These are phyloP conservation scores for Gyrodon lividus DNA, from an alignment of 768 basidiomycete species.

Conservation along the genomic window DNA sequence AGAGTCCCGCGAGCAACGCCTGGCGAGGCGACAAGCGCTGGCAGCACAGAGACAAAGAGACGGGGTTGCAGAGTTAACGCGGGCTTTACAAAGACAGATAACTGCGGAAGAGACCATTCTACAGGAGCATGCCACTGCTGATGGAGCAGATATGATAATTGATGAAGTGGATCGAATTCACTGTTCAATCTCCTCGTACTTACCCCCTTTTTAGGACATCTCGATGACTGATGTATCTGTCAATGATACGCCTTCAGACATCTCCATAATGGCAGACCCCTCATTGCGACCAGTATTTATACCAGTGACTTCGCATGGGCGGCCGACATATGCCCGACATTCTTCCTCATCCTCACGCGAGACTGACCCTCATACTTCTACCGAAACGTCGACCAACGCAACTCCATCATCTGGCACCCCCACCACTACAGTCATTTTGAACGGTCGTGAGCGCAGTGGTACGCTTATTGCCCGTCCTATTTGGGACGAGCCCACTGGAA, in stretches of 20 bases:
- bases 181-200: background rate
- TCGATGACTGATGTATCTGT: slow-evolving; percentile 30
- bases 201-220: slow-evolving; percentile 28
- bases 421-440: slow-evolving; percentile 58
- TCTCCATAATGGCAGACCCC: slow-evolving; percentile 20
- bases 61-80: slow-evolving; percentile 49
- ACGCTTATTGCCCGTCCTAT: slow-evolving; percentile 67
- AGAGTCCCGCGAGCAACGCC: slow-evolving; percentile 73
- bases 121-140: slow-evolving; percentile 5
- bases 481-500: slow-evolving; percentile 46
- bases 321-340: slow-evolving; percentile 19
- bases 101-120: slow-evolving; percentile 32
- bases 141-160: slow-evolving; percentile 5
- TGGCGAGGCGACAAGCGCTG: slow-evolving; percentile 57
- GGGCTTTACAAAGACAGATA: slow-evolving; percentile 55
- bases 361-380: slow-evolving; percentile 60
- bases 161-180: slow-evolving; percentile 27
- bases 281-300: slow-evolving; percentile 18
- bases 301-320: slow-evolving; percentile 19
- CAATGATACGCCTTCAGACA: slow-evolving; percentile 19
- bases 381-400: slow-evolving; percentile 57
- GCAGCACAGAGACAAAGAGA: slow-evolving; percentile 58
- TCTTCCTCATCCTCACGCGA: slow-evolving; percentile 33
- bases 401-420: slow-evolving; percentile 65
- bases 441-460: slow-evolving; percentile 67